These are phyloP conservation scores for Claviceps digitariae DNA, from an alignment of 2,329 filamentous ascomycete species.

Conservation along the genomic window DNA sequence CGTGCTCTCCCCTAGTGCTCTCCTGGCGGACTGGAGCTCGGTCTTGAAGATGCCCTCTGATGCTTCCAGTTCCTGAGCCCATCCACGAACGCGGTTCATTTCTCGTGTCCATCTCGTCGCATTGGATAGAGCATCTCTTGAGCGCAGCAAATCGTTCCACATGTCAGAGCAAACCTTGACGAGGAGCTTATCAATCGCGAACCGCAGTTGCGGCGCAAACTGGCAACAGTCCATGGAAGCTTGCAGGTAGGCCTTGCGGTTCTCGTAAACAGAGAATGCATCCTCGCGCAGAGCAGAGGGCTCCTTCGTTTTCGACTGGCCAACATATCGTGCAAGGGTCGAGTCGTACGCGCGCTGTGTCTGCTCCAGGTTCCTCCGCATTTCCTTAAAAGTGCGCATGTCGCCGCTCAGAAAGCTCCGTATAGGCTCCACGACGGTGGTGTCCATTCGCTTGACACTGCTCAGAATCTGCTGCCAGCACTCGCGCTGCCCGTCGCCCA, in stretches of 20 bases:
- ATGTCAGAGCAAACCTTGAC: constrained; percentile 76
- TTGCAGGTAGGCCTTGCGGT: constrained; percentile 78
- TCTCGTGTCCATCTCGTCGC: constrained; percentile 60
- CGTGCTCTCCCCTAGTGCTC: constrained; percentile 68
- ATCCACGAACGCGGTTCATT: constrained; percentile 83
- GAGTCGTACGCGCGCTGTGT: constrained; percentile 77
- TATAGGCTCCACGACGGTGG: constrained; percentile 67
- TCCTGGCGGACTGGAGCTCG: constrained; percentile 66
- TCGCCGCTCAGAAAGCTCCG: constrained; percentile 65
- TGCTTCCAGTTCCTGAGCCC: constrained; percentile 87
- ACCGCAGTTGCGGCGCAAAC: constrained; percentile 71
- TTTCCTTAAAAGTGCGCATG: constrained; percentile 75
- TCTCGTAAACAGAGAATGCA: constrained; percentile 89
- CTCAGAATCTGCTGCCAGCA: constrained; percentile 70
- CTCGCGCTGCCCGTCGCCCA: constrained; percentile 74
- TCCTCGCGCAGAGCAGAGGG: constrained; percentile 83
- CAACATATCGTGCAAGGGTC: constrained; percentile 66
- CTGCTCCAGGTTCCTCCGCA: constrained; percentile 59
- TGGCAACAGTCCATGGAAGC: constrained; percentile 90
- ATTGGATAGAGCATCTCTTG: constrained; percentile 50
- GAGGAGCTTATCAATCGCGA: constrained; percentile 72
- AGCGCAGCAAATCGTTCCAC: constrained; percentile 71
- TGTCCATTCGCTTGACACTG: constrained; percentile 65
- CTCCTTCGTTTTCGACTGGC: constrained; percentile 87
- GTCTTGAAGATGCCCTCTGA: constrained; percentile 72